Base-by-base conservation (phyloP, 2,329 filamentous ascomycete species). In the Cladosporium sp. region DNA sequence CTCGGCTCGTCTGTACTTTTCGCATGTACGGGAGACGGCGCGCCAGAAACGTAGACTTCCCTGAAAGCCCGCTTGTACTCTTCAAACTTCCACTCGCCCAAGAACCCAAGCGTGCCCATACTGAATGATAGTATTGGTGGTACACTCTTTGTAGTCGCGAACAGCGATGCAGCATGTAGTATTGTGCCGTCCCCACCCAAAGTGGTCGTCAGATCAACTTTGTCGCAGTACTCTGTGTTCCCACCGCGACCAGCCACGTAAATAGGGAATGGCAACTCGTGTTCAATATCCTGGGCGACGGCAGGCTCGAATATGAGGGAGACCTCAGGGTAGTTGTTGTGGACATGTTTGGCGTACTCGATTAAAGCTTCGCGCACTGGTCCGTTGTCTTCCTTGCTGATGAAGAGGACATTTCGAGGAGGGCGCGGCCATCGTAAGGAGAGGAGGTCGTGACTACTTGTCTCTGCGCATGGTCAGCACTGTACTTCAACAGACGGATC, bases 141-240 rank as follows among this genome's bases (percentile, higher is more conserved):
- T 0, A 99, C 94, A 51, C 88, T 88, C 2, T 86, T 83, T 53
- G 91, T 88, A 43, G 91, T 89, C 66, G 92, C 92, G 79, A 96
- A 98, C 5, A 97, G 84, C 63, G 91, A 93, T 2, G 92, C 90
- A 0, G 93, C 93, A 66, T 91, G 91, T 56, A 97, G 79, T 63
- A 97, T 94, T 2, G 93, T 97, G 67, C 93, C 93, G 77, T 99
- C 95, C 49, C 95, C 95, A 62, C 95, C 95, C 58, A 99, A 87
- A 0, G 95, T 98, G 51, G 92, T 89, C 25, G 94, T 89, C 66
- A 97, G 83, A 74, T 99, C 95, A 66, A 96, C 89, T 79, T 95
- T 97, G 65, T 88, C 82, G 48, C 92, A 87, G 63, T 95, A 87
- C 34, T 70, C 63, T 11, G 67, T 65, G 56, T 75, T 69, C 21